These are phyloP conservation scores for Candida taoyuanica DNA, from an alignment of 805 yeast species.

Conservation along the genomic window DNA sequence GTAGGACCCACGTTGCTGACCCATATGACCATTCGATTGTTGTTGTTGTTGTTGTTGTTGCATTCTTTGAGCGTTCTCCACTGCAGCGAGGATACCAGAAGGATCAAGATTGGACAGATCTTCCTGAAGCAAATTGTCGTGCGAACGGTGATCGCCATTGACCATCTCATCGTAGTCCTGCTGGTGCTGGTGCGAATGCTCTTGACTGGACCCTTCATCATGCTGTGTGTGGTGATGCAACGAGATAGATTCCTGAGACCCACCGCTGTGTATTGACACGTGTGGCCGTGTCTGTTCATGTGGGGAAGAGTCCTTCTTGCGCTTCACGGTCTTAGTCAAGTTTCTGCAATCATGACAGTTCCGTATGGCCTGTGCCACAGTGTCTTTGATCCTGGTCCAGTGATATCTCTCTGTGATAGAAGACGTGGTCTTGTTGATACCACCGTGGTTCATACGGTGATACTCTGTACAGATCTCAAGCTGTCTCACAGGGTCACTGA, in stretches of 20 bases:
- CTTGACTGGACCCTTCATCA: neutral
- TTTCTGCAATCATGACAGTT: slow-evolving; percentile 64
- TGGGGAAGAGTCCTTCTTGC: slow-evolving; percentile 12
- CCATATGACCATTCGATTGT: slow-evolving; percentile 5
- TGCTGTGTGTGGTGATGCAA: slow-evolving; percentile 3
- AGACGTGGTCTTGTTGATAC: slow-evolving; percentile 84
- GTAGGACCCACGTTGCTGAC: neutral
- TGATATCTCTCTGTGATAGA: slow-evolving; percentile 75
- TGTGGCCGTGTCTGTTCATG: neutral
- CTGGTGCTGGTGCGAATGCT: slow-evolving; percentile 1
- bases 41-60: slow-evolving; percentile 22
- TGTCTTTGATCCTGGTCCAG: slow-evolving; percentile 88
- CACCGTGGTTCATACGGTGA: slow-evolving; percentile 72
- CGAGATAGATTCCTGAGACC: slow-evolving; percentile 2
- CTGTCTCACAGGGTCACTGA: slow-evolving; percentile 71
- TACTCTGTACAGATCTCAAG: slow-evolving; percentile 64
- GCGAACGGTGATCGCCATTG: slow-evolving; percentile 15
- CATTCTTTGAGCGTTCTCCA: slow-evolving; percentile 48
- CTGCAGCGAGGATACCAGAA: slow-evolving; percentile 44
- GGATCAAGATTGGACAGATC: slow-evolving; percentile 23
- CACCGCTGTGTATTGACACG: slow-evolving; percentile 1
- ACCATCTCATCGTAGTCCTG: slow-evolving; percentile 16
- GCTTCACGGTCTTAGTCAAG: slow-evolving; percentile 17
- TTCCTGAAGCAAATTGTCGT: slow-evolving; percentile 18
- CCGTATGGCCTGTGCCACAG: slow-evolving; percentile 74